phyloP scores from a whole-genome alignment of 208 protist species.

The Lotmaria passim region DNA sequence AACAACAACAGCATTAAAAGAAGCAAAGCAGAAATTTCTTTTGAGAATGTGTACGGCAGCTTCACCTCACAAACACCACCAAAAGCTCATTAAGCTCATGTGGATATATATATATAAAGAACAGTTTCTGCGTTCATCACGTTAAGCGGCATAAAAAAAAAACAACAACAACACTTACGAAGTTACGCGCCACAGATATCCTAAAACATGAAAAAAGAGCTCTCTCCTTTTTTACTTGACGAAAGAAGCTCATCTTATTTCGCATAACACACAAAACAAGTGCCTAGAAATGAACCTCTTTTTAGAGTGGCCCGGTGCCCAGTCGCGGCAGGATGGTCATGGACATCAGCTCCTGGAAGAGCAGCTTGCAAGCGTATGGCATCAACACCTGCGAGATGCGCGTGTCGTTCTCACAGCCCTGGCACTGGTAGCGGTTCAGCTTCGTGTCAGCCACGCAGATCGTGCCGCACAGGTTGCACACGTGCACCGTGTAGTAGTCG shows the following conservation, averaged over 20 bases:
- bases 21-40: too few species aligned
- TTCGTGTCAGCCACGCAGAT: conserved; percentile 72
- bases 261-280: too few species aligned
- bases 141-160: neutral
- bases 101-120: neutral
- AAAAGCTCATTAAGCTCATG: conserved; percentile 4
- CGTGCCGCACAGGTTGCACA: conserved; percentile 94
- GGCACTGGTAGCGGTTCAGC: conserved; percentile 81
- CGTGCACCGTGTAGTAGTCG: conserved; percentile 96
- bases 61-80: too few species aligned
- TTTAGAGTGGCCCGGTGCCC: conserved; percentile 46
- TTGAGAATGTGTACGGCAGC: too few species aligned
- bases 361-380: conserved; percentile 99
- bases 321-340: conserved; percentile 95
- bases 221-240: too few species aligned
- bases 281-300: too few species aligned
- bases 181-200: too few species aligned
- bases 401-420: conserved; percentile 96
- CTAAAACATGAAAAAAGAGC: too few species aligned
- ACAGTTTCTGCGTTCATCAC: neutral
- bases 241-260: too few species aligned
- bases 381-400: conserved; percentile 93
- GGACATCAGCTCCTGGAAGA: conserved; percentile 99
- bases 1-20: too few species aligned
- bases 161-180: too few species aligned